Base-by-base conservation (phyloP, 139 green algal species). In the Volvox africanus region DNA sequence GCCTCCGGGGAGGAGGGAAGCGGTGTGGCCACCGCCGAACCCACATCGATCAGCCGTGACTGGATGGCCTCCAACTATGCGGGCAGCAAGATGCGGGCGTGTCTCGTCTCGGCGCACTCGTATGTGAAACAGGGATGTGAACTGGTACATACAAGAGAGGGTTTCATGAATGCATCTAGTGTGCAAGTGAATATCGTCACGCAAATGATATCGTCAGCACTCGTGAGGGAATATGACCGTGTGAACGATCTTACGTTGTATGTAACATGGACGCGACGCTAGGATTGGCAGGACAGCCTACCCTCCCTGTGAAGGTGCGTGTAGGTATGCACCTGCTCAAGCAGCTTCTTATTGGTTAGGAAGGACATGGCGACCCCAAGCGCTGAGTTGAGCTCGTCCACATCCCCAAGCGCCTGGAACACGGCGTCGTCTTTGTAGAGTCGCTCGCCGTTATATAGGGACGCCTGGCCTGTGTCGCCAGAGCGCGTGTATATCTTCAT, bases 401-500 rank as follows among this genome's bases (percentile, higher is more conserved):
- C 96, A 65, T 99, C 97, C 9, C 98, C 98, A 6, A 99, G 93
- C 16, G 98, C 97, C 11, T 95, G 90, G 80, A 99, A 93, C 0
- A 91, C 84, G 6, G 71, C 91, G 67, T 99, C 96, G 61, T 97
- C 95, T 92, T 99, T 99, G 65, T 92, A 76, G 14, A 95, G 82
- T 16, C 98, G 91, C 92, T 98, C 93, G 14, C 98, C 98, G 79
- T 95, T 99, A 93, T 99, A 99, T 80, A 99, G 92, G 32, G 93
- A 96, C 26, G 96, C 97, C 20, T 90, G 94, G 30, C 98, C 98
- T 33, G 92, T 92, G 90, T 99, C 98, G 6, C 97, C 97, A 3
- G 97, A 97, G 26, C 96, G 96, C 9, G 97, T 99, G 93, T 99
- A 99, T n/a, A 99, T 97, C 79, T 97, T 97, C 85, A 98, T 97